phyloP scores from a whole-genome alignment of 306 rosid genomes.

The Potentilla sterilis region DNA sequence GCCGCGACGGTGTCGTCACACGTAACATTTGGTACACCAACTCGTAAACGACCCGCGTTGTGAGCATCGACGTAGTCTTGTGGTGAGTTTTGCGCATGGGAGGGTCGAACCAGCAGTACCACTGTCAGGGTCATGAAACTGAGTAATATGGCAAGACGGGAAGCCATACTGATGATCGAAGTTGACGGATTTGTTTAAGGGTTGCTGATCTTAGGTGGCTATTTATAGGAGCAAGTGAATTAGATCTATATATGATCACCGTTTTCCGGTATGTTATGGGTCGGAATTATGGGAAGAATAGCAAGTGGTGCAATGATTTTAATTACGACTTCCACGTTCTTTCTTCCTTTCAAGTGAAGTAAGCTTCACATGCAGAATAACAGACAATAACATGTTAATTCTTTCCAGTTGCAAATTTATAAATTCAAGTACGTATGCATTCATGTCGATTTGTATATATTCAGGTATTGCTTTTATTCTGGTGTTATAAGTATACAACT shows the following conservation, averaged over 20 bases:
- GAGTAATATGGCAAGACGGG: background rate
- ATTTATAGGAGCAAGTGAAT: conserved; percentile 6
- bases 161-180: background rate
- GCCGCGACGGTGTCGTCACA: conserved; percentile 24
- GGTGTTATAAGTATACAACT: background rate
- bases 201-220: background rate
- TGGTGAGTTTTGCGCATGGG: conserved; percentile 37
- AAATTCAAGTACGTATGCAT: background rate
- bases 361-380: background rate
- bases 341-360: background rate
- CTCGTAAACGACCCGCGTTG: conserved; percentile 25
- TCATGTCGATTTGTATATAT: background rate
- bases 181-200: background rate
- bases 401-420: background rate
- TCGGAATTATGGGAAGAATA: background rate
- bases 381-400: background rate
- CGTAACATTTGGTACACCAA: background rate
- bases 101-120: background rate
- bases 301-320: background rate
- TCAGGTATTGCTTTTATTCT: too few relatives aligned
- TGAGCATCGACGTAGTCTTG: conserved; percentile 39
- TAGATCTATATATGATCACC: background rate
- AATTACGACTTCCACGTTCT: background rate
- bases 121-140: background rate
- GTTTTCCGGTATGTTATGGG: background rate